Evolutionary conservation across 192 early-diverging fungal species (phyloP).

Genomic region (Rhizophagus prolifer): DNA sequence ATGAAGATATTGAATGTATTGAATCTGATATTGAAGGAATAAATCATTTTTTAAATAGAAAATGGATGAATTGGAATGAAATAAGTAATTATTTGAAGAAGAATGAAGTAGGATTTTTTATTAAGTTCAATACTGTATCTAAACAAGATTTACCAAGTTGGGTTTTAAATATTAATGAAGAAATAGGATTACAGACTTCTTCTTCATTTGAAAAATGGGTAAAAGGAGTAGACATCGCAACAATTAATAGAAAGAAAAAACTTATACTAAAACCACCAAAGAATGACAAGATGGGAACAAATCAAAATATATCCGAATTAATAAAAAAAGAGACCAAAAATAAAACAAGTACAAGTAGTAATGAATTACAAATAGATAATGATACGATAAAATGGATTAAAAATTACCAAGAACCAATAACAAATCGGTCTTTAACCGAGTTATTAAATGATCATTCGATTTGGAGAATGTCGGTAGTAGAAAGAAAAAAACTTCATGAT

Average conservation of each 20-base stretch:
- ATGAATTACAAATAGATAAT: neutral
- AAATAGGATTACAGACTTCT: neutral
- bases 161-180: neutral
- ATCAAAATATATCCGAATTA: too few species aligned
- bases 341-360: too few species aligned
- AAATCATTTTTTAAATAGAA: slow-evolving; percentile 12
- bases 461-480: slow-evolving; percentile 49
- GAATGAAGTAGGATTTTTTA: slow-evolving; percentile 1
- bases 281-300: too few species aligned
- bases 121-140: neutral
- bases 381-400: neutral
- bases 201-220: neutral
- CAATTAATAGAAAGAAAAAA: neutral
- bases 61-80: slow-evolving; percentile 23
- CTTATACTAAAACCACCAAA: neutral
- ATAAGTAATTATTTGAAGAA: slow-evolving; percentile 5
- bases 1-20: neutral
- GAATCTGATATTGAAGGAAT: slow-evolving; percentile 12
- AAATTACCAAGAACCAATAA: neutral
- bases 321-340: too few species aligned
- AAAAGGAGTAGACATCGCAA: neutral
- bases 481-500: slow-evolving; percentile 41
- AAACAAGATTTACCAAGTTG: neutral
- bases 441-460: slow-evolving; percentile 31
- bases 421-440: neutral